These are phyloP conservation scores for Septoria linicola DNA, from an alignment of 2,329 filamentous ascomycete genomes.

Conservation along the genomic window DNA sequence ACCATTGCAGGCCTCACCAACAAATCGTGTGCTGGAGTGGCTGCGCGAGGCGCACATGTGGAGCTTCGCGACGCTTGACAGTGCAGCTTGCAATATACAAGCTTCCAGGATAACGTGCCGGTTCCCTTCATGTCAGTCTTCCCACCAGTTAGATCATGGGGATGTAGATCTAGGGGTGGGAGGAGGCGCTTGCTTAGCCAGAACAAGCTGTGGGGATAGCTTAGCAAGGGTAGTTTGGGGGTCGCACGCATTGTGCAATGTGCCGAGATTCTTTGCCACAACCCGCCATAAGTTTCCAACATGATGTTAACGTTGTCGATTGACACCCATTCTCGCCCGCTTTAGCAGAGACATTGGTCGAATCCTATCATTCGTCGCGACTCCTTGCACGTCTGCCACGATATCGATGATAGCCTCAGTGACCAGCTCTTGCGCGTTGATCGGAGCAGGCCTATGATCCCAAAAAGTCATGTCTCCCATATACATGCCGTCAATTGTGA, in stretches of 20 bases:
- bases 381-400: constrained; percentile 2
- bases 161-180: not conserved
- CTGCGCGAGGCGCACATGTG: no score
- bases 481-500: not conserved
- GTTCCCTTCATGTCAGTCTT: not conserved
- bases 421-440: not conserved
- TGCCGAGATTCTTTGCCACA: no score
- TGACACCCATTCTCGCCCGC: not conserved
- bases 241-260: no score
- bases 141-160: not conserved
- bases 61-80: constrained; percentile 1
- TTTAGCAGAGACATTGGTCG: constrained; percentile 1
- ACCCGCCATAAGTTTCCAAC: no score
- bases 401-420: constrained; percentile 1
- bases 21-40: not conserved
- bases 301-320: no score
- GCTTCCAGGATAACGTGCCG: not conserved
- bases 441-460: not conserved
- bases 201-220: not conserved
- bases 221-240: no score
- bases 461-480: not conserved
- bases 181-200: not conserved
- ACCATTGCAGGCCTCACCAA: not conserved
- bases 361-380: not conserved
- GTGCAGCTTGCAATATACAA: constrained; percentile 7